These are phyloP conservation scores for Phytophthora multivora DNA, from an alignment of 352 stramenopile species.

Conservation along the genomic window DNA sequence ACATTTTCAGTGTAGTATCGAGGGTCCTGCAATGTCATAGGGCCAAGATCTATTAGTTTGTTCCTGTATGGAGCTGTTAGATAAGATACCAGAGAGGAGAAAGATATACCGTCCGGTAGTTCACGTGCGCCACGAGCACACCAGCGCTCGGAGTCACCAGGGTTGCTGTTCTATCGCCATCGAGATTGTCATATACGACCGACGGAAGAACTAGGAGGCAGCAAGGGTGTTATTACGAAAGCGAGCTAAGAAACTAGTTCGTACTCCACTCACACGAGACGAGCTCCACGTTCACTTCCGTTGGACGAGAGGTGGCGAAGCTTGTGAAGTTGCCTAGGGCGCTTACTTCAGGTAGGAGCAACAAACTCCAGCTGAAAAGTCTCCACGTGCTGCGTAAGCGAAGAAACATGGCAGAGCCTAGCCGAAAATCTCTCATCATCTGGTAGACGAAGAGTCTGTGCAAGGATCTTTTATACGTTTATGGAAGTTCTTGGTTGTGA, in stretches of 20 bases:
- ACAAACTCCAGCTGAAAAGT: conserved; percentile 10
- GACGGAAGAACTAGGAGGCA: conserved; percentile 44
- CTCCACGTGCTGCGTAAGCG: conserved; percentile 8
- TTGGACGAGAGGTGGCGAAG: conserved; percentile 20
- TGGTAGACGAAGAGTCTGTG: no score
- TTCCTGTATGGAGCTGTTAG: neutral
- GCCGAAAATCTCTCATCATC: neutral
- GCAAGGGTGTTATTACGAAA: neutral
- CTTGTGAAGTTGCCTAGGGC: conserved; percentile 14
- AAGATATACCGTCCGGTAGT: conserved; percentile 49
- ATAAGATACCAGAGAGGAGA: neutral
- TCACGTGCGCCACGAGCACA: conserved; percentile 50
- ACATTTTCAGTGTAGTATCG: conserved; percentile 63
- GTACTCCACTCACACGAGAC: conserved; percentile 18
- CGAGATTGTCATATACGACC: conserved; percentile 60
- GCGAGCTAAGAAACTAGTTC: neutral
- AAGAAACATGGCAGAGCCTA: conserved; percentile 1
- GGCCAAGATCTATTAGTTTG: neutral
- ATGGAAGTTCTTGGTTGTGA: no score
- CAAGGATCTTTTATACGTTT: no score
- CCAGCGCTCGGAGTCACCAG: conserved; percentile 48
- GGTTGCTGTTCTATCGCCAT: conserved; percentile 42
- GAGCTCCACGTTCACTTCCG: conserved; percentile 26
- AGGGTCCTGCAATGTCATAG: conserved; percentile 39
- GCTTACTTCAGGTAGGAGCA: neutral